phyloP scores from a whole-genome alignment of 1,284 basidiomycete species.

The Marasmius fiardii region DNA sequence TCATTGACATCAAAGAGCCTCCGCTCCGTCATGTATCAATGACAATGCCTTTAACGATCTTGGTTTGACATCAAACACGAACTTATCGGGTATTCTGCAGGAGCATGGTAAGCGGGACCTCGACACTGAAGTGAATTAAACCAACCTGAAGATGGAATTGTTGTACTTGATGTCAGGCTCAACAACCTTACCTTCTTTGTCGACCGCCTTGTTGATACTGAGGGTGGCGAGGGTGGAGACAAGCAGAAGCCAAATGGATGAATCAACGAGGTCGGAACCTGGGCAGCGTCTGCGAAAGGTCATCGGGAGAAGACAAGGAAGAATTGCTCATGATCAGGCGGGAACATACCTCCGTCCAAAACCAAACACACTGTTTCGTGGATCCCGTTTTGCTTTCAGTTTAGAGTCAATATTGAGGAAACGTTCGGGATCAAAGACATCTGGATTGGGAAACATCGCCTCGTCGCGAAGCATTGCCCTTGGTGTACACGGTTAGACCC shows the following conservation, averaged over 20 bases:
- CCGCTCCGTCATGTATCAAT: too few species aligned
- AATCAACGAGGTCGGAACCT: constrained; percentile 31
- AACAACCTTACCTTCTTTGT: background rate
- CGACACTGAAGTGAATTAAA: background rate
- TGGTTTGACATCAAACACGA: too few species aligned
- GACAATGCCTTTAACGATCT: too few species aligned
- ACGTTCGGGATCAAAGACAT: constrained; percentile 32
- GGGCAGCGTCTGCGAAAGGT: constrained; percentile 29
- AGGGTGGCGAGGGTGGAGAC: constrained; percentile 31
- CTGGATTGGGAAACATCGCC: constrained; percentile 21
- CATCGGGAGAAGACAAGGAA: background rate
- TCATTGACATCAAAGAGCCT: too few species aligned
- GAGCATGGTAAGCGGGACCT: background rate
- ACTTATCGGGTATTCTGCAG: too few species aligned
- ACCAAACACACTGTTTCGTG: constrained; percentile 33
- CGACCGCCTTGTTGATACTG: constrained; percentile 19
- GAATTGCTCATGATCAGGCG: background rate
- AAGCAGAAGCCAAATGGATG: constrained; percentile 32
- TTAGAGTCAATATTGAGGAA: constrained; percentile 24
- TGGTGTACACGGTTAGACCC: background rate
- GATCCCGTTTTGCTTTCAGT: constrained; percentile 27
- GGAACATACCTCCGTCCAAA: constrained; percentile 17
- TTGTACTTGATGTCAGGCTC: background rate
- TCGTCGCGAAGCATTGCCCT: constrained; percentile 35
- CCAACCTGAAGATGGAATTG: background rate